These are phyloP conservation scores for Akanthomyces muscarius DNA, from an alignment of 2,329 filamentous ascomycete genomes.

Conservation along the genomic window DNA sequence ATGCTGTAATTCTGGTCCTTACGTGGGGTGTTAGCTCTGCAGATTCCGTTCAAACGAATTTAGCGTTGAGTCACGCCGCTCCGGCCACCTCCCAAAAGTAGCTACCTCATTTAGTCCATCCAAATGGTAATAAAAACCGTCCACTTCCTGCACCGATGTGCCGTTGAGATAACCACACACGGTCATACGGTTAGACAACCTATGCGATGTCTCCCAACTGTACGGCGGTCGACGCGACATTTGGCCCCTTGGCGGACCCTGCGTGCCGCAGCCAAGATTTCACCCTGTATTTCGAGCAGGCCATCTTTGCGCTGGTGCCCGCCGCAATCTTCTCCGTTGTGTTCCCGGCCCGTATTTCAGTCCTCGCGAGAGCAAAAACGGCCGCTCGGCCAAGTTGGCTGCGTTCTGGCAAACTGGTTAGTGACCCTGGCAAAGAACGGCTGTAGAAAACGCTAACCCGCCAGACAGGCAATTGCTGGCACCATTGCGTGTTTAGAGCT, in stretches of 20 bases:
- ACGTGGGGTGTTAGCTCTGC: no score
- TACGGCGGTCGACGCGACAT: slow-evolving; percentile 4
- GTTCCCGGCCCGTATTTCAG: slow-evolving; percentile 2
- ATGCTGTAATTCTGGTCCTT: no score
- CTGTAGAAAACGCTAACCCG: background rate
- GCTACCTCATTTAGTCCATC: background rate
- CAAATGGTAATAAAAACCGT: background rate
- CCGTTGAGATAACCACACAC: background rate
- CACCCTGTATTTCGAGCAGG: slow-evolving; percentile 13
- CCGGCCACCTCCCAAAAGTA: background rate
- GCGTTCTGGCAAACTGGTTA: background rate
- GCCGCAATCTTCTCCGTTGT: slow-evolving; percentile 13
- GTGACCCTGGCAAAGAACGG: background rate
- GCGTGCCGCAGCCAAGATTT: slow-evolving; percentile 9
- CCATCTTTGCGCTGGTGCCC: slow-evolving; percentile 1
- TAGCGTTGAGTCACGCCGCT: slow-evolving; percentile 1
- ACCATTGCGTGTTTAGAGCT: slow-evolving; percentile 6
- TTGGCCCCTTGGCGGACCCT: slow-evolving; percentile 9
- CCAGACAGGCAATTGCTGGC: background rate
- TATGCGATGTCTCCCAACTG: background rate
- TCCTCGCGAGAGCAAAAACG: background rate
- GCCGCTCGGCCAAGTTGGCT: background rate
- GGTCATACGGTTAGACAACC: background rate
- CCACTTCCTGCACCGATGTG: background rate
- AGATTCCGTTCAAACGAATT: no score